Evolutionary conservation across 805 yeast species (phyloP).

Genomic region (Kodamaea leandrae): DNA sequence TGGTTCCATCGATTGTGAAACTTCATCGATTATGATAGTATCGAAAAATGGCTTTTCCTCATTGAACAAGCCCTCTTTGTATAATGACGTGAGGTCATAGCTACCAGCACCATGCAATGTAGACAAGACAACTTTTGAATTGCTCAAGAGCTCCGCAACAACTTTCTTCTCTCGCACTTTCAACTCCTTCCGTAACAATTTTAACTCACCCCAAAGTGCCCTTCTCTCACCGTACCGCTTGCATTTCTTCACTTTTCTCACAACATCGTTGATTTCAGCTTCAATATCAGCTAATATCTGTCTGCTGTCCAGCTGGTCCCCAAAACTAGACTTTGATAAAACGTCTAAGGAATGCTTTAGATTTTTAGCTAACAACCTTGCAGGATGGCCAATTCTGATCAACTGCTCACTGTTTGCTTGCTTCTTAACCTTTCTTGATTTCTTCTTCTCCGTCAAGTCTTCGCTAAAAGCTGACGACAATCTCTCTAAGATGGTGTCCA

Average conservation of each 20-base stretch:
- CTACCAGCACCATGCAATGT: conserved; percentile 90
- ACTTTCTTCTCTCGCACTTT: conserved; percentile 63
- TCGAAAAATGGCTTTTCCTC: conserved; percentile 52
- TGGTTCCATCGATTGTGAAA: conserved; percentile 90
- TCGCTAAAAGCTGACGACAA: conserved; percentile 37
- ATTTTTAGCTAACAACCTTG: conserved; percentile 64
- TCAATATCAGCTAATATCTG: conserved; percentile 65
- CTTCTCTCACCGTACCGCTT: conserved; percentile 63
- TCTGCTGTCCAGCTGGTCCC: conserved; percentile 36
- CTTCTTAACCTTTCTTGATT: conserved; percentile 35
- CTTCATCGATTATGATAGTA: conserved; percentile 89
- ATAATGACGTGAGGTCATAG: conserved; percentile 58
- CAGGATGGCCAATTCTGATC: conserved; percentile 93
- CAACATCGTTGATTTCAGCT: conserved; percentile 62
- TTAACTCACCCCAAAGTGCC: conserved; percentile 67
- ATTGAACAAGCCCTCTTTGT: conserved; percentile 28
- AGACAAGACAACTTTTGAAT: conserved; percentile 68
- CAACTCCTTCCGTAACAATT: conserved; percentile 67
- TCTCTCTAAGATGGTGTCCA: conserved; percentile 86
- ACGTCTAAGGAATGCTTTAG: conserved; percentile 75
- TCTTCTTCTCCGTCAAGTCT: conserved; percentile 20
- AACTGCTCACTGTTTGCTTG: conserved; percentile 36
- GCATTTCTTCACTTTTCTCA: conserved; percentile 56
- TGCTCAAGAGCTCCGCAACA: conserved; percentile 52
- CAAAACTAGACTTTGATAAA: conserved; percentile 55